Evolutionary conservation across 345 rosid species (phyloP).

Genomic region (Rhodomyrtus tomentosa): DNA sequence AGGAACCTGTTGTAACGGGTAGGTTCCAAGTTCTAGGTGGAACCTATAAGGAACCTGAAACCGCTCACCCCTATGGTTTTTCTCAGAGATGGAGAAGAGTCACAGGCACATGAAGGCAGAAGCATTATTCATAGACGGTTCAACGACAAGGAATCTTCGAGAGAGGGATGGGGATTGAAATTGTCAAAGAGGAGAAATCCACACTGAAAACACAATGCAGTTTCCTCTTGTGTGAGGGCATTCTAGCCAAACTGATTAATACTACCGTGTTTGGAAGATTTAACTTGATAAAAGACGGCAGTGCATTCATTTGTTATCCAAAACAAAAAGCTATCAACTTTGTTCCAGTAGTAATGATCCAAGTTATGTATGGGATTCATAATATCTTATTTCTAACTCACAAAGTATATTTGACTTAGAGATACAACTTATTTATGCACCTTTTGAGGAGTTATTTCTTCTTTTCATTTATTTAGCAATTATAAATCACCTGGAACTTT

Average conservation of each 20-base stretch:
- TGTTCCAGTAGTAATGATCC: not conserved
- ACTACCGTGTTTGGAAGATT: not conserved
- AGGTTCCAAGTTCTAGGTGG: no score
- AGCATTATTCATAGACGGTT: not conserved
- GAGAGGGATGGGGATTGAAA: not conserved
- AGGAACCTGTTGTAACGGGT: no score
- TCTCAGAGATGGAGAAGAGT: not conserved
- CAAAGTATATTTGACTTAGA: not conserved
- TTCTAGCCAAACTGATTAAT: not conserved
- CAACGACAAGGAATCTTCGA: not conserved
- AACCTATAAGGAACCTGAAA: no score
- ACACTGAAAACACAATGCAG: not conserved
- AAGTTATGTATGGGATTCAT: not conserved
- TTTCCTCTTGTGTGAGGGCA: not conserved
- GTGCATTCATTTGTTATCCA: not conserved
- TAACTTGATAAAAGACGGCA: not conserved
- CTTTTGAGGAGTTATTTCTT: not conserved
- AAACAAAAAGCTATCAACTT: not conserved
- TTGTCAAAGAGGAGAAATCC: not conserved
- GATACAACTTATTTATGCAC: not conserved
- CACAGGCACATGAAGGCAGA: not conserved
- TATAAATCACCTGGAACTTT: not conserved
- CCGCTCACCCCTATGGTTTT: no score
- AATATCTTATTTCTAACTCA: not conserved
- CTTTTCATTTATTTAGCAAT: not conserved